phyloP scores from a whole-genome alignment of 148 eudicot species.

The Heliosperma pusillum region DNA sequence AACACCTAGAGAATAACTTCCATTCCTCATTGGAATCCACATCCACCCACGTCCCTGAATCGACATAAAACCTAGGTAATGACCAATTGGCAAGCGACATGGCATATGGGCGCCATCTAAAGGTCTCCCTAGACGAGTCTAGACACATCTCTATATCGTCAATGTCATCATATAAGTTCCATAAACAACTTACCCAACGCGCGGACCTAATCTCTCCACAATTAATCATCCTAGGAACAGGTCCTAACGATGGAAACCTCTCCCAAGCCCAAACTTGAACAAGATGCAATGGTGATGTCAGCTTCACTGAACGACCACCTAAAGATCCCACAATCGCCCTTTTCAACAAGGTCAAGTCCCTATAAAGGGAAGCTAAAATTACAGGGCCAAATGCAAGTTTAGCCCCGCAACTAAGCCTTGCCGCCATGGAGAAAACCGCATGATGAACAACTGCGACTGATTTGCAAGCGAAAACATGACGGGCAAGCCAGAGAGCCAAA shows the following conservation, averaged over 20 bases:
- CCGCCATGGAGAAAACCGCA: slow-evolving; percentile 27
- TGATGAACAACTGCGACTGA: background rate
- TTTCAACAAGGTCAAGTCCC: slow-evolving; percentile 27
- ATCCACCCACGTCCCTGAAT: background rate
- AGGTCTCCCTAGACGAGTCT: background rate
- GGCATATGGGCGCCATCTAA: background rate
- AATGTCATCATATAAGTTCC: too few relatives aligned
- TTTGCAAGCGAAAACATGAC: slow-evolving; percentile 20
- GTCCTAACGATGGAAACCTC: too few relatives aligned
- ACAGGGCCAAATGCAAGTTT: slow-evolving; percentile 28
- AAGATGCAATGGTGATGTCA: too few relatives aligned
- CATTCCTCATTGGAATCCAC: background rate
- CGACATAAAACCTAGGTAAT: background rate
- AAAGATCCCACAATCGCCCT: background rate
- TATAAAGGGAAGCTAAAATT: slow-evolving; percentile 35
- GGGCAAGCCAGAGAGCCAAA: slow-evolving; percentile 36
- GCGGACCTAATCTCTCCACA: too few relatives aligned
- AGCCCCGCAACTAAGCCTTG: slow-evolving; percentile 29
- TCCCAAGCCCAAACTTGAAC: too few relatives aligned
- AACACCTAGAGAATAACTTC: background rate
- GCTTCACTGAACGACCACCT: too few relatives aligned
- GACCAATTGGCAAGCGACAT: background rate
- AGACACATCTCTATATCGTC: too few relatives aligned
- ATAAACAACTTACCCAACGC: too few relatives aligned
- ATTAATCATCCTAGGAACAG: too few relatives aligned